These are phyloP conservation scores for Erodium trifolium DNA, from an alignment of 441 rosid genomes.

Conservation along the genomic window DNA sequence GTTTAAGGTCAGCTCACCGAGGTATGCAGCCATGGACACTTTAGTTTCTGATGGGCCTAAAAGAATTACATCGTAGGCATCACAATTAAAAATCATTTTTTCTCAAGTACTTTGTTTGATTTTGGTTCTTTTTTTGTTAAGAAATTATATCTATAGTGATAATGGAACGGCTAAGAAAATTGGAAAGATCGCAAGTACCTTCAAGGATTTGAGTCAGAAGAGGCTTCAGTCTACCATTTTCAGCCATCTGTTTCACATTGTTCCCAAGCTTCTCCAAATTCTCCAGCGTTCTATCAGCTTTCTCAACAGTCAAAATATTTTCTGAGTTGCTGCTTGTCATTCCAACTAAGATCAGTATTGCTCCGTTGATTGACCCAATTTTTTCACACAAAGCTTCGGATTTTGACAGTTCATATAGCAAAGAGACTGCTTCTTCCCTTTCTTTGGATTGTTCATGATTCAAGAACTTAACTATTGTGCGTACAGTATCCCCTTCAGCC, in stretches of 20 bases:
- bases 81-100: background rate
- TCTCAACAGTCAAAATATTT: slow-evolving; percentile 68
- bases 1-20: slow-evolving; percentile 75
- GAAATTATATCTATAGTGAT: background rate
- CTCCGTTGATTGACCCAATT: slow-evolving; percentile 88
- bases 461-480: slow-evolving; percentile 81
- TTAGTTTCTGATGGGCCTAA: slow-evolving; percentile 82
- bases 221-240: slow-evolving; percentile 77
- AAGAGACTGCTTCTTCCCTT: slow-evolving; percentile 84
- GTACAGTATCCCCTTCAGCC: slow-evolving; percentile 86
- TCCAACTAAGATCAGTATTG: slow-evolving; percentile 86
- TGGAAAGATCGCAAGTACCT: slow-evolving; percentile 41
- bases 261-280: slow-evolving; percentile 75
- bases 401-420: slow-evolving; percentile 88
- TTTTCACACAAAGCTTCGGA: slow-evolving; percentile 82
- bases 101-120: too few species aligned
- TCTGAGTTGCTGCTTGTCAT: slow-evolving; percentile 84
- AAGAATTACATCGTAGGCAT: slow-evolving; percentile 25
- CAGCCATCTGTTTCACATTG: slow-evolving; percentile 93
- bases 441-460: slow-evolving; percentile 80
- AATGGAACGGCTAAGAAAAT: slow-evolving; percentile 6
- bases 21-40: slow-evolving; percentile 76
- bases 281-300: slow-evolving; percentile 74
- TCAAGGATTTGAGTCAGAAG: slow-evolving; percentile 75
- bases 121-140: background rate